These are phyloP conservation scores for Ceratobasidium sp. DNA, from an alignment of 1,284 basidiomycete genomes.

Conservation along the genomic window DNA sequence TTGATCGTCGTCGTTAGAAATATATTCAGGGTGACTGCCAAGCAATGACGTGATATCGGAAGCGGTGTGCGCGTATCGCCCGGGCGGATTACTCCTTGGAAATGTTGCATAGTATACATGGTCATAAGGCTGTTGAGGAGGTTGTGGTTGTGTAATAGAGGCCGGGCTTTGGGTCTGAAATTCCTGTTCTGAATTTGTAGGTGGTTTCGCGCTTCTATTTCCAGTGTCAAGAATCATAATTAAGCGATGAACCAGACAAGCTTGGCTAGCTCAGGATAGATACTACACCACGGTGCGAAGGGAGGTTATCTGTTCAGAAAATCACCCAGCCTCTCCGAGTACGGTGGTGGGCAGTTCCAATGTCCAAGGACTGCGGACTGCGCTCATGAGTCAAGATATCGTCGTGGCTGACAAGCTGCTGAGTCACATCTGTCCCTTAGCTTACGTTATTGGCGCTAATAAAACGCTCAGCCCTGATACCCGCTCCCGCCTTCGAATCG, in stretches of 20 bases:
- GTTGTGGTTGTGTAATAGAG: neutral
- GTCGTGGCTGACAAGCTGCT: too few species aligned
- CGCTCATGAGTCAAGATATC: neutral
- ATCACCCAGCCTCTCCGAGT: neutral
- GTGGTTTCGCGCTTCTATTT: neutral
- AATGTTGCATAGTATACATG: slow-evolving; percentile 23
- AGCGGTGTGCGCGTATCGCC: neutral
- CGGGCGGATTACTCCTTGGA: neutral
- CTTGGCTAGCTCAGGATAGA: neutral
- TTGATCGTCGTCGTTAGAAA: neutral
- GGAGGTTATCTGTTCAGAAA: neutral
- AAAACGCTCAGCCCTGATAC: neutral
- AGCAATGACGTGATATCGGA: slow-evolving; percentile 7
- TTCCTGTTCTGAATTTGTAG: neutral
- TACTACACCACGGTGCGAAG: neutral
- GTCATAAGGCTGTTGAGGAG: neutral
- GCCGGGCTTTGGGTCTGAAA: neutral
- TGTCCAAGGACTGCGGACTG: slow-evolving; percentile 6
- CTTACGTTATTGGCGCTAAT: neutral
- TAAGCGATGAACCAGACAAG: neutral
- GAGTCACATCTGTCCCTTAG: neutral
- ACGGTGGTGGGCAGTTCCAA: slow-evolving; percentile 7
- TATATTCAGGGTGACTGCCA: neutral
- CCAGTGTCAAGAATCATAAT: slow-evolving; percentile 27
- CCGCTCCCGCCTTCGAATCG: too few species aligned